A percentile compares a stretch with the other conserved stretches of the same genome.
These are phyloP conservation scores for Lunularia cruciata DNA, from an alignment of 225 moss, liverwort and hornwort species.

Conservation along the genomic window DNA sequence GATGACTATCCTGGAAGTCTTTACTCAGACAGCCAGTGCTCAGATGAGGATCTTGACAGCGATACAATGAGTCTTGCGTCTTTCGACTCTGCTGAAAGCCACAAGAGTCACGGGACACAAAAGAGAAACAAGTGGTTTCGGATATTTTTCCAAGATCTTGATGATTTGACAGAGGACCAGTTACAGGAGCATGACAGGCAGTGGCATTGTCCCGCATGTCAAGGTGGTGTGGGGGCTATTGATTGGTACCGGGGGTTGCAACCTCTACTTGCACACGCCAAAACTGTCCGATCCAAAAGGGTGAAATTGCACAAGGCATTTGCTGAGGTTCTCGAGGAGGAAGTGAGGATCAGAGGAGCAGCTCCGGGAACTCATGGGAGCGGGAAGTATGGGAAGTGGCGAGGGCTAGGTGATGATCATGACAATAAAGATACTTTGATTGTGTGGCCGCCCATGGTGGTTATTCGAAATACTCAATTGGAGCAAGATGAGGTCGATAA, in stretches of 20 bases:
- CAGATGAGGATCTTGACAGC: constrained; percentile 84
- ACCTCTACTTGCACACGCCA: constrained; percentile 83
- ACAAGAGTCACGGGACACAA: constrained; percentile 67
- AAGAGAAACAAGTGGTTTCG: constrained; percentile 87
- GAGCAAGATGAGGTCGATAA: constrained; percentile 88
- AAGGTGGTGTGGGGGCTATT: constrained; percentile 89
- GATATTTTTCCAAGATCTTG: constrained; percentile 83
- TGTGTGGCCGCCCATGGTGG: constrained; percentile 90
- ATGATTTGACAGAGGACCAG: constrained; percentile 60
- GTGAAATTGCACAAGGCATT: constrained; percentile 87
- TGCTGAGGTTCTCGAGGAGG: constrained; percentile 87
- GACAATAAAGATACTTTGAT: constrained; percentile 47
- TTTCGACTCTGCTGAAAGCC: constrained; percentile 50
- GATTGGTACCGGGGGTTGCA: constrained; percentile 92
- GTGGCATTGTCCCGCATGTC: constrained; percentile 97
- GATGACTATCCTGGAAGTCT: constrained; percentile 76
- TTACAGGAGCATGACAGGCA: constrained; percentile 83
- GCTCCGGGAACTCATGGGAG: constrained; percentile 43
- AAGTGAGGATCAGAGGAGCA: constrained; percentile 65
- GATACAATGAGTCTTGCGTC: constrained; percentile 75
- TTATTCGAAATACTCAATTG: constrained; percentile 85
- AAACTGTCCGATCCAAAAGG: constrained; percentile 85
- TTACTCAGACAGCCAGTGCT: constrained; percentile 87
- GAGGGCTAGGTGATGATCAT: constrained; percentile 66
- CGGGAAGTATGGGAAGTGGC: constrained; percentile 82